Conservation (phyloP, 2,329 filamentous ascomycete genomes). For the Neofusicoccum laricinum region DNA sequence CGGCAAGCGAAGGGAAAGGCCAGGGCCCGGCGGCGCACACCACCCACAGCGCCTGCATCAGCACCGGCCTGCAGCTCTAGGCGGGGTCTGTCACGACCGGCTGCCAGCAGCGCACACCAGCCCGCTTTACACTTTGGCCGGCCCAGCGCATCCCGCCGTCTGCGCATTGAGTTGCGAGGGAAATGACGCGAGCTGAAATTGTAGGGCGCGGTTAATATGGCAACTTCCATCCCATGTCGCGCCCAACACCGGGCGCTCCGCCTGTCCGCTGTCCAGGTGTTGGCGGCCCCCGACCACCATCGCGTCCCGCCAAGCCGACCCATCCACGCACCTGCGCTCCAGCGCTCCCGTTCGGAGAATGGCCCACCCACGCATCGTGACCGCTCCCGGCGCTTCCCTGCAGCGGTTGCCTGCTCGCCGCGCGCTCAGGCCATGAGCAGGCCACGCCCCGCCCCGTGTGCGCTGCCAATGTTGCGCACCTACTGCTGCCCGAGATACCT, state of each 20-base stretch:
- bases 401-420: neutral
- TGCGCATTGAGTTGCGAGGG: neutral
- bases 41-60: neutral
- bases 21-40: neutral
- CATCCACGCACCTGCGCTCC: neutral
- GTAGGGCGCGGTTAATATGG: slow-evolving; percentile 5
- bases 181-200: slow-evolving; percentile 1
- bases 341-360: neutral
- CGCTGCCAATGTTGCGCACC: neutral
- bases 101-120: neutral
- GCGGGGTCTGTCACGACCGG: neutral
- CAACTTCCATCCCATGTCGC: neutral
- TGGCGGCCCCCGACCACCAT: neutral
- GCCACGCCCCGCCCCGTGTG: neutral
- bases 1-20: neutral
- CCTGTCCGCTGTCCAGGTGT: neutral
- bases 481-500: slow-evolving; percentile 41
- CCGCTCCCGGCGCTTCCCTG: neutral
- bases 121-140: neutral
- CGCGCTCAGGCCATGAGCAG: slow-evolving; percentile 12
- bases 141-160: neutral
- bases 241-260: neutral
- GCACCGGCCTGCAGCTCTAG: neutral
- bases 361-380: neutral
- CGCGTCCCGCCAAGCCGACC: slow-evolving; percentile 1